These are phyloP conservation scores for Centaurea solstitialis DNA, from an alignment of 129 eudicot species.

Conservation along the genomic window DNA sequence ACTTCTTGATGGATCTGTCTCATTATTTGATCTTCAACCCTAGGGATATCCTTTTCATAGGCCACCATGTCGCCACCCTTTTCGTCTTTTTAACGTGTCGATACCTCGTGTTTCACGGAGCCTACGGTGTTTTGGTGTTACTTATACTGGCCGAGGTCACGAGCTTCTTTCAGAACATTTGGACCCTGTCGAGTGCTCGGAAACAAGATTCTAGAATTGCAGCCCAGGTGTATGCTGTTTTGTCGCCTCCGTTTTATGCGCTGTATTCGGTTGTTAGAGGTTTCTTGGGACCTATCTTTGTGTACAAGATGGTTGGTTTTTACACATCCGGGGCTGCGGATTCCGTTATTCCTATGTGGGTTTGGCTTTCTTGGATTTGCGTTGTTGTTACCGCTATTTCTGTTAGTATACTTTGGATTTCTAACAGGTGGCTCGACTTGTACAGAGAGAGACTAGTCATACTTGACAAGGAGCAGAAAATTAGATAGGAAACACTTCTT, in stretches of 20 bases:
- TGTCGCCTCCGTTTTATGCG: conserved; percentile 83
- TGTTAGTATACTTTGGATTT: conserved; percentile 83
- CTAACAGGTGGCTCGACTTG: conserved; percentile 70
- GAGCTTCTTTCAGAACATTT: conserved; percentile 73
- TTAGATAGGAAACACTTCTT: conserved; percentile 38
- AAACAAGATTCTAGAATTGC: conserved; percentile 48
- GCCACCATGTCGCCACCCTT: conserved; percentile 82
- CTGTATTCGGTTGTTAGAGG: conserved; percentile 77
- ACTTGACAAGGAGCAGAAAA: conserved; percentile 41
- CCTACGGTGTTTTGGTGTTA: conserved; percentile 55
- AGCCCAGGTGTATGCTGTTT: conserved; percentile 50
- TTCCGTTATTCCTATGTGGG: conserved; percentile 71
- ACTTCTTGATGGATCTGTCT: conserved; percentile 70
- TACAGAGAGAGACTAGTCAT: conserved; percentile 50
- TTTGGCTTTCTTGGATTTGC: conserved; percentile 81
- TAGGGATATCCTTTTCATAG: conserved; percentile 71
- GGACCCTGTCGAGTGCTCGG: conserved; percentile 79
- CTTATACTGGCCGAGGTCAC: conserved; percentile 84
- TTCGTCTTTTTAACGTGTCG: conserved; percentile 87
- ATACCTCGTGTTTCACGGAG: conserved; percentile 66
- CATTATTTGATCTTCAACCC: conserved; percentile 83
- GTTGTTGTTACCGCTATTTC: conserved; percentile 69
- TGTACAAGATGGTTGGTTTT: conserved; percentile 60
- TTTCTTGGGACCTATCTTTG: conserved; percentile 69
- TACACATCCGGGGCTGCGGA: conserved; percentile 61